Conservation (phyloP, 768 basidiomycete species). For the Boletus pseudopeckii region DNA sequence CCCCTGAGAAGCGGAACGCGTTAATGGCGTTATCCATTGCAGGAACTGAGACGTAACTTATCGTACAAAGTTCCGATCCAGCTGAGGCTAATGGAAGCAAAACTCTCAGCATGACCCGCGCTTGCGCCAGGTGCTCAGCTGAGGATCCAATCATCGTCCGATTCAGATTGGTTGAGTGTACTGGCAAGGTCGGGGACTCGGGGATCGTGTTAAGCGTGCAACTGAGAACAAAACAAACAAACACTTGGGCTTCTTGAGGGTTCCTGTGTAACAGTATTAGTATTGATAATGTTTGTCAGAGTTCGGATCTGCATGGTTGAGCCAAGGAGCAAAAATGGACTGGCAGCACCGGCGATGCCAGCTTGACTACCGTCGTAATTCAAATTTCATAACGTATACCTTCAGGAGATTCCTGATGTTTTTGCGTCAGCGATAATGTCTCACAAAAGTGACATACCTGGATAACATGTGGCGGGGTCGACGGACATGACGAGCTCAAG, state of each 20-base stretch:
- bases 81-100: too few species aligned
- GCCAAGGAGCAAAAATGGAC: background rate
- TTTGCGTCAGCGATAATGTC: background rate
- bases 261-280: background rate
- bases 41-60: background rate
- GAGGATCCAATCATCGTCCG: background rate
- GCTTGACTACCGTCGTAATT: background rate
- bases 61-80: background rate
- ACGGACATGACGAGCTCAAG: background rate
- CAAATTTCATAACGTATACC: too few species aligned
- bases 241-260: background rate
- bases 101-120: background rate
- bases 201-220: background rate
- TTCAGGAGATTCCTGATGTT: background rate
- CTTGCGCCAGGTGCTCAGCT: background rate
- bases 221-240: background rate
- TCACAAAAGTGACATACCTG: background rate
- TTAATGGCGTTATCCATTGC: background rate
- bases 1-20: background rate
- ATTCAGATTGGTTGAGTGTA: background rate
- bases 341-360: background rate
- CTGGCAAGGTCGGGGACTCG: background rate
- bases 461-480: too few species aligned
- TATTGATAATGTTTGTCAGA: background rate
- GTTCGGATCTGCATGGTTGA: too few species aligned